These are phyloP conservation scores for Gypsophila paniculata DNA, from an alignment of 179 eudicot species.

Conservation along the genomic window DNA sequence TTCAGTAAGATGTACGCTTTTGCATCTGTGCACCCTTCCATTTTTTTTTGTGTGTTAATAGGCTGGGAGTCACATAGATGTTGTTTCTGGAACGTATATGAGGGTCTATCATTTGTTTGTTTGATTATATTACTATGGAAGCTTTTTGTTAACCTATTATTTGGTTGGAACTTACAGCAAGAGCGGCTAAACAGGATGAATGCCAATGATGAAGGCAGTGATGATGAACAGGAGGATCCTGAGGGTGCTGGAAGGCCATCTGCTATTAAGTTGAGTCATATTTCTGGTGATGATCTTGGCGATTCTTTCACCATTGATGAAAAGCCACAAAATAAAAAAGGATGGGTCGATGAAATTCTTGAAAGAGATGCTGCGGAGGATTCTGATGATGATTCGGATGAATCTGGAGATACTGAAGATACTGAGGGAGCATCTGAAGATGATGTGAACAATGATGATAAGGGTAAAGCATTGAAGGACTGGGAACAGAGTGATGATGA, in stretches of 20 bases:
- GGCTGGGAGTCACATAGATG: not conserved
- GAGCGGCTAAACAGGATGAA: constrained; percentile 84
- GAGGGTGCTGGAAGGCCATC: constrained; percentile 39
- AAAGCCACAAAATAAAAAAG: constrained; percentile 39
- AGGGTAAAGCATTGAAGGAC: constrained; percentile 55
- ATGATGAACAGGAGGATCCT: constrained; percentile 55
- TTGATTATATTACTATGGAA: not conserved
- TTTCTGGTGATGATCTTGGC: constrained; percentile 99
- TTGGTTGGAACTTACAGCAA: constrained; percentile 43
- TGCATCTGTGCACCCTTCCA: not conserved
- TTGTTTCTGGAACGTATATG: not conserved
- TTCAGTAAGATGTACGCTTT: not conserved
- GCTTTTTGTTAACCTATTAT: constrained; percentile 17
- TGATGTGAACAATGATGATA: constrained; percentile 38
- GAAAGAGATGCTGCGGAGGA: constrained; percentile 38
- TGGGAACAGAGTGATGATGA: constrained; percentile 98
- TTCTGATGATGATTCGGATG: constrained; percentile 44
- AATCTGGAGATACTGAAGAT: constrained; percentile 46
- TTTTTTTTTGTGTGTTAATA: not conserved
- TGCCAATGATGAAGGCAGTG: constrained; percentile 65
- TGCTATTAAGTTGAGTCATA: constrained; percentile 40
- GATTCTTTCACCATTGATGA: constrained; percentile 77
- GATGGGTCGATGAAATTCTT: constrained; percentile 66
- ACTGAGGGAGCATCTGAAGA: constrained; percentile 48
- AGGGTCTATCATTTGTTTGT: not conserved